phyloP scores from a whole-genome alignment of 164 flowering plant species.

The Tetrastigma voinierianum region DNA sequence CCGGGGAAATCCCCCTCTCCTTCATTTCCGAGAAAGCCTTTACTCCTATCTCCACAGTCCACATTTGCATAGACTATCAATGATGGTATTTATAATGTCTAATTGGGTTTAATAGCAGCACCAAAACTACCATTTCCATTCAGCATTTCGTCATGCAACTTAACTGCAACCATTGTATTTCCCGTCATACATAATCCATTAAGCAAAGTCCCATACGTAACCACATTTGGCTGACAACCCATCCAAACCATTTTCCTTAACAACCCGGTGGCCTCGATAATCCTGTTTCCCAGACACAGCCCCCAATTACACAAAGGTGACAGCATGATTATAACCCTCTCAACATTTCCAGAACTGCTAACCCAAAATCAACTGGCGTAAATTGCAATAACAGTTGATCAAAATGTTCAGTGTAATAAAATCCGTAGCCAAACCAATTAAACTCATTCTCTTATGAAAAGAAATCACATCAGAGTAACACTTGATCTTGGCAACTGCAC shows the following conservation, averaged over 20 bases:
- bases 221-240: constrained; percentile 34
- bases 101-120: constrained; percentile 24
- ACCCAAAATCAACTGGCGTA: constrained; percentile 25
- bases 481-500: constrained; percentile 28
- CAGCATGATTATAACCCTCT: constrained; percentile 35
- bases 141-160: constrained; percentile 31
- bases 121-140: constrained; percentile 12
- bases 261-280: constrained; percentile 32
- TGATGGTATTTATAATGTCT: constrained; percentile 26
- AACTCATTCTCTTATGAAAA: constrained; percentile 16
- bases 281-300: constrained; percentile 30
- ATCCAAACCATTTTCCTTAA: constrained; percentile 26
- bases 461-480: constrained; percentile 20
- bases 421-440: constrained; percentile 26
- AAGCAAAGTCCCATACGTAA: constrained; percentile 45
- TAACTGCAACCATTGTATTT: constrained; percentile 25
- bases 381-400: constrained; percentile 36
- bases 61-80: constrained; percentile 44
- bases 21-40: constrained; percentile 35
- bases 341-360: constrained; percentile 35
- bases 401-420: constrained; percentile 31
- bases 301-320: constrained; percentile 35
- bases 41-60: constrained; percentile 36
- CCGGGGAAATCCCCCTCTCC: constrained; percentile 30
- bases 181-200: constrained; percentile 48